Conservation (phyloP, 2,329 filamentous ascomycete genomes). For the Bimuria novae-zelandiae region DNA sequence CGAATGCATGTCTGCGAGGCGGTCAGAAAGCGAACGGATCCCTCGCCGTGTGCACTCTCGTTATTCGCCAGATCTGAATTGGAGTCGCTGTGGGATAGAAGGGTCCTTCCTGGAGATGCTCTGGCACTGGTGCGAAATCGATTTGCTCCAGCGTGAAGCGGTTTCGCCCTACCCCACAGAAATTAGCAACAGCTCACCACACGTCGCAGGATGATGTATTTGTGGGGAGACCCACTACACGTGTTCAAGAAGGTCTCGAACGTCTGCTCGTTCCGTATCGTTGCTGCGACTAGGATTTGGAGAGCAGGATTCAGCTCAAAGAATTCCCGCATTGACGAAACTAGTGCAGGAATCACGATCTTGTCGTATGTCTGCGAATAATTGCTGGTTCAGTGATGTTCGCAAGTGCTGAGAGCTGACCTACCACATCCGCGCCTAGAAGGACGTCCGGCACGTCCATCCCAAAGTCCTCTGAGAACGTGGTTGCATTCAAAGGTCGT, state of each 20-base stretch:
- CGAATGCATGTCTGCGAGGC: slow-evolving; percentile 3
- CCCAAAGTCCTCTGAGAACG: slow-evolving; percentile 60
- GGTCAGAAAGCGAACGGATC: slow-evolving; percentile 35
- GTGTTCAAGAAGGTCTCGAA: slow-evolving; percentile 66
- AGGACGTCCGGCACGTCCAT: slow-evolving; percentile 63
- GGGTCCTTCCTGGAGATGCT: slow-evolving; percentile 60
- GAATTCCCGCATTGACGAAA: slow-evolving; percentile 67
- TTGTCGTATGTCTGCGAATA: slow-evolving; percentile 68
- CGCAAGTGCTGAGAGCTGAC: slow-evolving; percentile 22
- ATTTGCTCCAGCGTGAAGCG: slow-evolving; percentile 40
- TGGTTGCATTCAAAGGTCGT: slow-evolving; percentile 60
- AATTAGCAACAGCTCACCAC: slow-evolving; percentile 37
- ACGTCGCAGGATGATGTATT: slow-evolving; percentile 24
- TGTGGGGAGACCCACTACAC: slow-evolving; percentile 56
- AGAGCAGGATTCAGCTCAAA: slow-evolving; percentile 61
- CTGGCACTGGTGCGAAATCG: slow-evolving; percentile 36
- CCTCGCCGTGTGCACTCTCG: slow-evolving; percentile 22
- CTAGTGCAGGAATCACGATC: slow-evolving; percentile 64
- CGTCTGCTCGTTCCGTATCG: slow-evolving; percentile 71
- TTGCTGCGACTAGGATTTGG: slow-evolving; percentile 69
- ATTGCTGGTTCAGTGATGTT: slow-evolving; percentile 10
- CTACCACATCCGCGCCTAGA: slow-evolving; percentile 72
- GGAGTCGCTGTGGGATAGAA: slow-evolving; percentile 66
- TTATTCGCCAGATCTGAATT: slow-evolving; percentile 61
- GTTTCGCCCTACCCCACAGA: slow-evolving; percentile 47